Base-by-base conservation (phyloP, 2,329 filamentous ascomycete species). In the Aspergillus candidus region DNA sequence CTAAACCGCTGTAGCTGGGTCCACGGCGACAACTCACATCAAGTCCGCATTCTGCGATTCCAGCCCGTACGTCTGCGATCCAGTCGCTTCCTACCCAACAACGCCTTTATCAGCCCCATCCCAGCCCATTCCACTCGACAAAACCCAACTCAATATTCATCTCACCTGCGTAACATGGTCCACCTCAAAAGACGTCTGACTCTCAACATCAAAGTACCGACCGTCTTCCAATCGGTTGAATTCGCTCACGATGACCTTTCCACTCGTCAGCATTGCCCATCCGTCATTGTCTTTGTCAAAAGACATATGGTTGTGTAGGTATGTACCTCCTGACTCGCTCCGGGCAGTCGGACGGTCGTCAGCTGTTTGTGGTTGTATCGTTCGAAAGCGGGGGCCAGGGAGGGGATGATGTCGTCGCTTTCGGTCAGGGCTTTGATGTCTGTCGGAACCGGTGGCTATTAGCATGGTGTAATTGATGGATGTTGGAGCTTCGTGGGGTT, bases 311-410 rank as follows among this genome's bases (percentile, higher is more conserved):
- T 15, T 6, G 35, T 15, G 34, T 29, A 22, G 17, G 6, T 29
- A 38, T 72, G 43, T 62, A 94, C 88, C 70, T 84, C 71, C 66
- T 88, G 82, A 67, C 82, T 91, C 63, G 86, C 81, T 27, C 89
- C 89, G 0, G 91, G 91, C 44, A 98, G 79, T 76, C 94, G 95
- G 50, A 88, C 84, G 12, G 89, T 89, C 38, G 82, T 72, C 67
- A 96, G 86, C 69, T 98, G 93, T 68, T 90, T 85, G 70, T 98
- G 91, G 60, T 97, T 96, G 78, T 98, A 97, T 69, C 86, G 88
- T 70, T 90, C 77, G 66, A 95, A 94, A 0, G 93, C 89, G 0
- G 89, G 86, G 6, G 77, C 79, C 41, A 96, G 83, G 52, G 86
- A 82, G 48, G 80, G 72, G 43, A 90, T 72, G 49, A 93, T 73